Conservation (phyloP, 179 eudicot genomes). For the Vitellaria paradoxa region DNA sequence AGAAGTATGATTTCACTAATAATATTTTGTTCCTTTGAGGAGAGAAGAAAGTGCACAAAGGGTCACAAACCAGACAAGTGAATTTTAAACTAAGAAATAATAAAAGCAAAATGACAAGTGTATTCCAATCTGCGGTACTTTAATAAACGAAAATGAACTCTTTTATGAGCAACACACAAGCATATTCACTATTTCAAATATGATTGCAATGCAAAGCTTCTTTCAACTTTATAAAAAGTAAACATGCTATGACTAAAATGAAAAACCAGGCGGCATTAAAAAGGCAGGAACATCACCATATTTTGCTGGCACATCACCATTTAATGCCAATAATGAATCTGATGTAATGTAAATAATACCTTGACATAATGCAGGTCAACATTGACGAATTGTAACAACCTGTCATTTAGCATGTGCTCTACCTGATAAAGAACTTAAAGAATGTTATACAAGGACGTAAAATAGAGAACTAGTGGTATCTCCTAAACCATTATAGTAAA, state of each 20-base stretch:
- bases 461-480: neutral
- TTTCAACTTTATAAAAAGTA: neutral
- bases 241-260: neutral
- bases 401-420: slow-evolving; percentile 68
- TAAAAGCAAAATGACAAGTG: neutral
- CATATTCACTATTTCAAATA: neutral
- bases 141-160: neutral
- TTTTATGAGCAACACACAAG: neutral
- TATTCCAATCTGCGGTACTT: neutral
- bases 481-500: neutral
- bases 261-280: neutral
- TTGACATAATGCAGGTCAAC: slow-evolving; percentile 79
- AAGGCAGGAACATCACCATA: neutral
- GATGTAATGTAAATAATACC: slow-evolving; percentile 42
- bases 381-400: slow-evolving; percentile 64
- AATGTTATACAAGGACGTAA: slow-evolving; percentile 20
- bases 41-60: neutral
- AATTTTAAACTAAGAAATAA: neutral
- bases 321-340: neutral
- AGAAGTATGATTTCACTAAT: too few species aligned
- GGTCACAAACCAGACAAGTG: neutral
- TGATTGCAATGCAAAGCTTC: neutral
- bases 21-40: too few species aligned
- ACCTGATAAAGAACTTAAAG: slow-evolving; percentile 44
- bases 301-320: neutral